Conservation (phyloP, 257 asterid species). For the Solanum verrucosum region DNA sequence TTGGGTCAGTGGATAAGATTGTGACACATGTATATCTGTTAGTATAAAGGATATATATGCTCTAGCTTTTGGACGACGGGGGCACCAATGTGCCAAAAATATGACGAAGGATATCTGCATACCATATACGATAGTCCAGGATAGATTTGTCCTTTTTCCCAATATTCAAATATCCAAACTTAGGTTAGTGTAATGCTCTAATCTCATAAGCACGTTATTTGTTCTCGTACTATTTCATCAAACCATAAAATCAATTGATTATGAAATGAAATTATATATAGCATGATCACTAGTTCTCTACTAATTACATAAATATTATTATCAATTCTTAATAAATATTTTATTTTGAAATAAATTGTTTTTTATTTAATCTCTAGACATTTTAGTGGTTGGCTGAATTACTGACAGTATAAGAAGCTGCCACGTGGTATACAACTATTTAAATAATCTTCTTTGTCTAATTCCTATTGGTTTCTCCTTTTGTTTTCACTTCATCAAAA, state of each 20-base stretch:
- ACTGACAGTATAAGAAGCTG: neutral
- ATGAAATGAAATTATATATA: too few species aligned
- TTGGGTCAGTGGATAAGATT: accelerated
- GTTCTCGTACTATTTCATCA: too few species aligned
- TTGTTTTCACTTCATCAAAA: neutral
- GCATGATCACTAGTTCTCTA: too few species aligned
- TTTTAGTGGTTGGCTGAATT: neutral
- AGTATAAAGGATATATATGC: too few species aligned
- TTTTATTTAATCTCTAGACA: neutral
- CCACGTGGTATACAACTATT: neutral
- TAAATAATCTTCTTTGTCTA: neutral
- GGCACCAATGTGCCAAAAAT: too few species aligned
- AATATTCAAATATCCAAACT: too few species aligned
- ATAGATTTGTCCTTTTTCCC: too few species aligned
- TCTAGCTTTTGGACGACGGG: too few species aligned
- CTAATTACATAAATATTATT: neutral
- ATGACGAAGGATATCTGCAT: too few species aligned
- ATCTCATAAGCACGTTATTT: neutral
- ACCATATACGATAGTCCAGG: too few species aligned
- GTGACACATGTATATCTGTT: too few species aligned
- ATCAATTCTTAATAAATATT: neutral
- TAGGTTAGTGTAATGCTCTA: neutral
- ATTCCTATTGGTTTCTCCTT: neutral
- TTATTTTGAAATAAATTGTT: neutral
- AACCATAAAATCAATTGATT: too few species aligned